These are phyloP conservation scores for Oryza nivara DNA, from an alignment of 176 grass and related monocot species.

Conservation along the genomic window DNA sequence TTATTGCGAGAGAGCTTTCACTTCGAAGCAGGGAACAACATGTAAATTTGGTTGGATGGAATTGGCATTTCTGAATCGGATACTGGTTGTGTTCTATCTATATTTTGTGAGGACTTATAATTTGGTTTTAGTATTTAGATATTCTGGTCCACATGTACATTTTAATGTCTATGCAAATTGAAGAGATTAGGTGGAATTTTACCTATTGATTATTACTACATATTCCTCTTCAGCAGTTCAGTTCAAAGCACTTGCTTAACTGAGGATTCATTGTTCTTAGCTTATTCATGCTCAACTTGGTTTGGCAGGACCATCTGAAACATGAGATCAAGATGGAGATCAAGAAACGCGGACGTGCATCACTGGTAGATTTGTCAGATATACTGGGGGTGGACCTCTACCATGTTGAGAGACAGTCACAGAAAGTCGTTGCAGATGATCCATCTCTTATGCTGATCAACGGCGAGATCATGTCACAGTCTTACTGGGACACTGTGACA, in stretches of 20 bases:
- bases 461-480: conserved; percentile 85
- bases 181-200: neutral
- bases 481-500: conserved; percentile 91
- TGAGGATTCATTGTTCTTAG: neutral
- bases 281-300: conserved; percentile 25
- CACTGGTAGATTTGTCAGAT: conserved; percentile 87
- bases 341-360: conserved; percentile 73
- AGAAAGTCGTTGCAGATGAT: conserved; percentile 67
- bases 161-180: neutral
- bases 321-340: conserved; percentile 91
- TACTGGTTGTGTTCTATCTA: neutral
- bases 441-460: conserved; percentile 77
- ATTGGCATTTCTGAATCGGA: neutral
- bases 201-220: neutral
- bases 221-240: neutral
- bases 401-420: conserved; percentile 86
- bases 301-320: conserved; percentile 84
- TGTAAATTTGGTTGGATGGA: neutral
- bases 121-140: neutral
- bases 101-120: neutral
- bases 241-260: neutral
- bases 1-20: neutral
- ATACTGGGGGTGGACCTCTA: conserved; percentile 89
- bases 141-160: neutral
- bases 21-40: neutral